A percentile compares a stretch with the other conserved stretches of the same genome.
phyloP scores from a whole-genome alignment of 768 basidiomycete species.

The Boletus edulis region DNA sequence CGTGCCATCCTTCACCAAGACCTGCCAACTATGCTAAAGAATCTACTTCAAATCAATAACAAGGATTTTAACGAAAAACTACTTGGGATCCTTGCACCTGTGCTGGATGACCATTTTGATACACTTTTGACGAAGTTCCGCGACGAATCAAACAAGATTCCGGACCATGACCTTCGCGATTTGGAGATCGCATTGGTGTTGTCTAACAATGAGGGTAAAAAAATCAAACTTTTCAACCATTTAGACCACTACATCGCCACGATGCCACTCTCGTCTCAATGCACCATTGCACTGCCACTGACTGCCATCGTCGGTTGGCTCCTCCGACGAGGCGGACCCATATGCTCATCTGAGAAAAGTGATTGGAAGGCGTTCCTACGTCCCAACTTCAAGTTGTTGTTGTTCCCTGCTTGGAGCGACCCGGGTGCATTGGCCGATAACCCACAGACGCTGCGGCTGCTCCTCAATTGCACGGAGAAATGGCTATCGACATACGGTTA shows the following conservation, averaged over 20 bases:
- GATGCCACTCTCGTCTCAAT: background rate
- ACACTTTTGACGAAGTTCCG: background rate
- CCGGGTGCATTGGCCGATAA: background rate
- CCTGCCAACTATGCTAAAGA: background rate
- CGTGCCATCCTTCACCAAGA: too few relatives aligned
- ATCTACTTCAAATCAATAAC: background rate
- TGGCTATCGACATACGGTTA: too few relatives aligned
- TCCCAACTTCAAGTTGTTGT: background rate
- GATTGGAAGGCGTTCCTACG: background rate
- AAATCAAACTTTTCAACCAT: conserved; percentile 1
- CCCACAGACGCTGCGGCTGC: background rate
- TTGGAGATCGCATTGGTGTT: conserved; percentile 1
- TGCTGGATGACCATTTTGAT: background rate
- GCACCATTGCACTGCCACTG: background rate
- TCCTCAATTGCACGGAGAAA: too few relatives aligned
- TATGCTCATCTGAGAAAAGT: background rate
- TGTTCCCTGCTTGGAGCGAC: background rate
- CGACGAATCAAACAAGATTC: background rate
- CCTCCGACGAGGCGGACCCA: background rate
- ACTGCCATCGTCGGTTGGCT: background rate
- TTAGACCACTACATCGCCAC: background rate
- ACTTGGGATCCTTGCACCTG: background rate
- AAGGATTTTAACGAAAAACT: background rate
- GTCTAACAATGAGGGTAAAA: background rate
- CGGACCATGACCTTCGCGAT: conserved; percentile 3